phyloP scores from a whole-genome alignment of 1,284 basidiomycete species.

The Cryptococcus sp. region DNA sequence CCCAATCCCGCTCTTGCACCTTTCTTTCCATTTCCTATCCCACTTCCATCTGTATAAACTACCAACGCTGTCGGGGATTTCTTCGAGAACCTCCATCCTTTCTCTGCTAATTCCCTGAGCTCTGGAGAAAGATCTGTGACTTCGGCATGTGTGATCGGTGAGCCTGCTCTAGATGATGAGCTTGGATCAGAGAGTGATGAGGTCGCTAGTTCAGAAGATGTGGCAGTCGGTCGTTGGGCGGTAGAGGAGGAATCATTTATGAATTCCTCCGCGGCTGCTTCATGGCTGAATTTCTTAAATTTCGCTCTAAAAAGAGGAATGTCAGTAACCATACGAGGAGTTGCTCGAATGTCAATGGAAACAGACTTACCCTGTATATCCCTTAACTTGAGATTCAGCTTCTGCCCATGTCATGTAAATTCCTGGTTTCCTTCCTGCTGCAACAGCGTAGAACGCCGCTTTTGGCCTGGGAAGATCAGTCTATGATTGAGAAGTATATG shows the following conservation, averaged over 20 bases:
- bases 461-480: constrained; percentile 31
- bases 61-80: constrained; percentile 26
- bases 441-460: constrained; percentile 42
- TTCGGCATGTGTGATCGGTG: background rate
- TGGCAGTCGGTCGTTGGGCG: background rate
- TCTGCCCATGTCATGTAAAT: constrained; percentile 44
- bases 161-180: background rate
- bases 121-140: constrained; percentile 5
- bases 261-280: constrained; percentile 29
- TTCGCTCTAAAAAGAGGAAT: background rate
- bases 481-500: background rate
- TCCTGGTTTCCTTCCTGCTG: constrained; percentile 30
- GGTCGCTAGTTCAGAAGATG: background rate
- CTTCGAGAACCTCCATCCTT: constrained; percentile 31
- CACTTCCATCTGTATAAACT: constrained; percentile 45
- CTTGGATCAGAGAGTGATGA: background rate
- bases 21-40: constrained; percentile 36
- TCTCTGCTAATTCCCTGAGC: constrained; percentile 12
- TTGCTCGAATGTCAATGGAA: no score
- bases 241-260: constrained; percentile 7
- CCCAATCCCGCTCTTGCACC: constrained; percentile 43
- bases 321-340: background rate
- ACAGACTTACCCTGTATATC: constrained; percentile 29
- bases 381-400: constrained; percentile 39
- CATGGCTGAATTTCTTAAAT: constrained; percentile 39